Base-by-base conservation (phyloP, 108 stramenopile species). In the Conticribra weissflogii region DNA sequence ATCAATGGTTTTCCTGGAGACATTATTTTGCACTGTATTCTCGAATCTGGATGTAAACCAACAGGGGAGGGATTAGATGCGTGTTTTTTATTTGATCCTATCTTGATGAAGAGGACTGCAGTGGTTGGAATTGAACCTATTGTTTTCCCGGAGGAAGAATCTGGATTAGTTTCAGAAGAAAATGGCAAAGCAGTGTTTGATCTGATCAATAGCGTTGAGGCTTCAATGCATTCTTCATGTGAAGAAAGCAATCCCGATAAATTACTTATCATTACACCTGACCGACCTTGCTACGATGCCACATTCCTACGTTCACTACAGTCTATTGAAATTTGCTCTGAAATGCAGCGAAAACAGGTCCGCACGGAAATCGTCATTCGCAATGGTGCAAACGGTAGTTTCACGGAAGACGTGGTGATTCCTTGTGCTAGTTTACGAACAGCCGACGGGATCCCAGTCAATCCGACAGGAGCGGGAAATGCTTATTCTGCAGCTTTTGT, bases 401-500 rank as follows among this genome's bases (percentile, higher is more conserved):
- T 68, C 28, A 51, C 62, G 3, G 60, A 78, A n/a, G 54, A 47
- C 3, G 22, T 27, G 17, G 16, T 32, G 19, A 48, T 81, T 12
- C 78, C 81, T 0, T 36, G 83, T 0, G 81, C 86, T 7, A 67
- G 69, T 33, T 58, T 87, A n/a, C 19, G 25, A 19, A 83, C 85
- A 15, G 4, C 47, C 1, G 51, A 86, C 54, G 72, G 68, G 8
- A 28, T 31, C 33, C 81, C 78, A 18, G 47, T 82, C 33, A 82
- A 87, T 30, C 86, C 86, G 0, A 84, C 86, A 18, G 86, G 86
- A 8, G 86, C 86, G 15, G 86, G 81, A 25, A 87, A 86, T 65
- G 83, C 83, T 0, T 87, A 80, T 50, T 73, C 86, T 12, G 78
- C 66, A 3, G 82, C 78, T 14, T 78, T 61, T 48, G 63, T 53